Evolutionary conservation across 495 filamentous ascomycete genomes (phyloP), one percentile per base, ranked within the genome.

Genomic region (Neurospora sp.): DNA sequence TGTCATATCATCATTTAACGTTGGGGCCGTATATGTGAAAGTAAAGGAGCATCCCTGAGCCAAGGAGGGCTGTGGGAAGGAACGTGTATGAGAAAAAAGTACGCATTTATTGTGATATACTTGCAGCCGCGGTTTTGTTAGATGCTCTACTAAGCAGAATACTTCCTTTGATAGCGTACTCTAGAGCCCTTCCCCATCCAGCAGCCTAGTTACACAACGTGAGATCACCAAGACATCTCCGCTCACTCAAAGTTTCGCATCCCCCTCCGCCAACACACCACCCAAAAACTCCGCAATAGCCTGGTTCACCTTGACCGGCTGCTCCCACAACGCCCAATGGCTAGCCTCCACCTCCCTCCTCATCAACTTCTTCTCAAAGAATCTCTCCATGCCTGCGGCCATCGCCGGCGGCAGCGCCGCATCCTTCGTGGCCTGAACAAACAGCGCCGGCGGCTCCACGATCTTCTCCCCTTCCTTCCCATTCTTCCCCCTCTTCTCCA

Each of bases 291-390:
- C 79, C 3, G 73, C 76, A 35, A 87, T 82, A 27, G 79, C 62
- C 76, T 73, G 72, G 39, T 86, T 86, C 6, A 81, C 80, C 77
- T 90, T 86, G n/a, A 80, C 84, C 0, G 91, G 88, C 76, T 84
- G 85, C 82, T 94, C 88, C 84, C 86, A 86, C 74, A 92, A 75
- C 35, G 88, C 88, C 93, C 93, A 96, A 79, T 96, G 93, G 31
- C 82, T 82, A 16, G 90, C 83, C 73, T 90, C 80, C 5, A 93
- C 86, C 77, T 90, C 85, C 71, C 83, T 83, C 74, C 82, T 82
- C 4, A 87, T 89, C 75, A 95, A 75, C 39, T 88, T 86, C 39
- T 88, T 86, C 3, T 89, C 87, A 49, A 94, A 86, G 44, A 81
- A 83, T 79, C 85, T 85, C 20, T 88, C 87, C 93, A 97, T 96